Percentiles rank a stretch among this genome's conserved stretches.
phyloP scores from a whole-genome alignment of 176 grass and related monocot genomes.

The Poa annua region DNA sequence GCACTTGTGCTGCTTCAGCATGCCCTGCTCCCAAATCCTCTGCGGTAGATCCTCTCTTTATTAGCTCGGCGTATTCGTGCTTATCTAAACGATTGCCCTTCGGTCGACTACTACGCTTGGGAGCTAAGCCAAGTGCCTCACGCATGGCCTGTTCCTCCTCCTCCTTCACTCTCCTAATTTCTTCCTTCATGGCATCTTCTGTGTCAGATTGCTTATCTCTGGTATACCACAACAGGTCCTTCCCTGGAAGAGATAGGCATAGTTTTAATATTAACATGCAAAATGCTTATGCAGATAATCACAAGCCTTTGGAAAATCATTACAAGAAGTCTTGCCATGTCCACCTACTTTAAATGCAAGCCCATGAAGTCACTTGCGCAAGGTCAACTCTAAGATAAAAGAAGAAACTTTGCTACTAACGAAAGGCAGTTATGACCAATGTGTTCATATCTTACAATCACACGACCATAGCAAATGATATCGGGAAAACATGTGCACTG shows the following conservation, averaged over 20 bases:
- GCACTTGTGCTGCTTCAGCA: conserved; percentile 91
- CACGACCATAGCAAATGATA: background rate
- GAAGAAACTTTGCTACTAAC: background rate
- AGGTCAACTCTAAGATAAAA: background rate
- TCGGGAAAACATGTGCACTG: background rate
- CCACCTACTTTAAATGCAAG: background rate
- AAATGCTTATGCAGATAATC: background rate
- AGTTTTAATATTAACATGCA: background rate
- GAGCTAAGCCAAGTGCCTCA: conserved; percentile 93
- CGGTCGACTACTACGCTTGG: conserved; percentile 69
- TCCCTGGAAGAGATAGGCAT: conserved; percentile 51
- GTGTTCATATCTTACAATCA: background rate
- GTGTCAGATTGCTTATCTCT: conserved; percentile 78
- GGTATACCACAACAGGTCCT: conserved; percentile 87
- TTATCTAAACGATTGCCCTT: conserved; percentile 84
- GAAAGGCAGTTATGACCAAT: background rate
- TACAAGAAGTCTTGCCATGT: background rate
- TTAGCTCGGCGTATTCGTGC: conserved; percentile 95
- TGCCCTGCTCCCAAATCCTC: conserved; percentile 91
- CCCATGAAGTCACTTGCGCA: background rate
- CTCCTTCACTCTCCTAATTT: conserved; percentile 94
- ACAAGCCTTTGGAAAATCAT: conserved; percentile 9
- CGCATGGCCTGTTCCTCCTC: conserved; percentile 97
- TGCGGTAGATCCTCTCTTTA: conserved; percentile 89
- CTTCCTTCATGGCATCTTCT: conserved; percentile 79